phyloP scores from a whole-genome alignment of 306 rosid species.

The Cicer cuneatum region DNA sequence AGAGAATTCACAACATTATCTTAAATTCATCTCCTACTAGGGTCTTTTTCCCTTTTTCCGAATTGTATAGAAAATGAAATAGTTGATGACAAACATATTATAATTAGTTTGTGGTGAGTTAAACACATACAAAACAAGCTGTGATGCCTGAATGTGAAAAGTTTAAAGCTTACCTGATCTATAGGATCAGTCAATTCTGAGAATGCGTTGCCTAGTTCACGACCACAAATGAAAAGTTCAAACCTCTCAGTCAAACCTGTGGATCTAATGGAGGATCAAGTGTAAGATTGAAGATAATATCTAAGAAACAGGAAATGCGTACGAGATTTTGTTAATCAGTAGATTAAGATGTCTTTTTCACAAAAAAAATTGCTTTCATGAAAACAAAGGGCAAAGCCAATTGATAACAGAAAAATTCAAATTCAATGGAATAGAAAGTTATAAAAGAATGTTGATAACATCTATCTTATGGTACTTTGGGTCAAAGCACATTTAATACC shows the following conservation, averaged over 20 bases:
- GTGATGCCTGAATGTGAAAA: conserved; percentile 9
- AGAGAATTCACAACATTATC: not conserved
- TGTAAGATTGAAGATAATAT: conserved; percentile 40
- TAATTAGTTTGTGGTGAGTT: not conserved
- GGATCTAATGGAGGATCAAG: conserved; percentile 57
- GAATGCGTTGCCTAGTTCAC: conserved; percentile 97
- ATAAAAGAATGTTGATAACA: conserved; percentile 10
- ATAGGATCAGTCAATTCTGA: conserved; percentile 96
- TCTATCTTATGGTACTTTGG: conserved; percentile 16
- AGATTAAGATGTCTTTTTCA: no score
- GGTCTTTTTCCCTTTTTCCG: not conserved
- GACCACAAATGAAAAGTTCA: conserved; percentile 96
- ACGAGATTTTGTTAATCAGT: no score
- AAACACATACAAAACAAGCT: conserved; percentile 25
- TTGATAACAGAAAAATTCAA: conserved; percentile 25
- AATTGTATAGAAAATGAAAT: conserved; percentile 18
- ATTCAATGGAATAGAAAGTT: conserved; percentile 21
- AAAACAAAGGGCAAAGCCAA: conserved; percentile 21
- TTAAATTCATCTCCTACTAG: not conserved
- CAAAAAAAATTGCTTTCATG: no score
- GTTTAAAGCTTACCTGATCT: conserved; percentile 78
- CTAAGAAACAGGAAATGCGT: conserved; percentile 22
- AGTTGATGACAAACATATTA: conserved; percentile 27
- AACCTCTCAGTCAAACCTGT: conserved; percentile 89
- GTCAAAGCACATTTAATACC: conserved; percentile 22